phyloP scores from a whole-genome alignment of 1,284 basidiomycete species.

The Gomphus bonarii region DNA sequence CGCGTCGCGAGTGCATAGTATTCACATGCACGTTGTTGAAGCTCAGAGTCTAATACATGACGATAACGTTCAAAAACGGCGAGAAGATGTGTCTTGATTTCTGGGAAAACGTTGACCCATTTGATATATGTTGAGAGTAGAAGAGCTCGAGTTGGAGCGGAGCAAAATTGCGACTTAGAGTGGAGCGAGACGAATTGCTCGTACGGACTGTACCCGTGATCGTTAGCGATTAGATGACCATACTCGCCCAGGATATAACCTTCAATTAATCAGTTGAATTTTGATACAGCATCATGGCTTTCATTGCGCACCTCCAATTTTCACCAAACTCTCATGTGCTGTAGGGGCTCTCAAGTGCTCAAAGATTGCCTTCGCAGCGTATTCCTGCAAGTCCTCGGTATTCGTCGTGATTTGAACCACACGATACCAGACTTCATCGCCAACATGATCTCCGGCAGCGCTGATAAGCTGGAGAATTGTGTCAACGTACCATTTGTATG shows the following conservation, averaged over 20 bases:
- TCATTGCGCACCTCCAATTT: conserved; percentile 71
- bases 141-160: conserved; percentile 85
- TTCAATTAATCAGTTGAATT: conserved; percentile 18
- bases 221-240: conserved; percentile 94
- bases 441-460: conserved; percentile 95
- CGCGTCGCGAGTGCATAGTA: conserved; percentile 80
- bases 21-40: conserved; percentile 98
- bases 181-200: conserved; percentile 95
- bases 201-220: conserved; percentile 83
- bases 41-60: conserved; percentile 94
- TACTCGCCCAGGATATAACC: conserved; percentile 97
- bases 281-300: neutral
- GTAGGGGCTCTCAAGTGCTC: conserved; percentile 81
- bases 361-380: conserved; percentile 91
- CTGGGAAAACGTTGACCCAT: conserved; percentile 99
- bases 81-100: conserved; percentile 90
- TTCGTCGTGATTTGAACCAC: conserved; percentile 98
- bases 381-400: conserved; percentile 92
- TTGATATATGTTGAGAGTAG: conserved; percentile 97
- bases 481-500: conserved; percentile 95
- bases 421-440: conserved; percentile 98
- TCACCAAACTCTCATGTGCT: conserved; percentile 96
- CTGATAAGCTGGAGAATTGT: conserved; percentile 93
- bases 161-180: conserved; percentile 91
- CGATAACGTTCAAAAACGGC: conserved; percentile 97